A percentile compares a stretch with the other conserved stretches of the same genome.
These are phyloP conservation scores for Vicia faba DNA, from an alignment of 306 rosid genomes.

Conservation along the genomic window DNA sequence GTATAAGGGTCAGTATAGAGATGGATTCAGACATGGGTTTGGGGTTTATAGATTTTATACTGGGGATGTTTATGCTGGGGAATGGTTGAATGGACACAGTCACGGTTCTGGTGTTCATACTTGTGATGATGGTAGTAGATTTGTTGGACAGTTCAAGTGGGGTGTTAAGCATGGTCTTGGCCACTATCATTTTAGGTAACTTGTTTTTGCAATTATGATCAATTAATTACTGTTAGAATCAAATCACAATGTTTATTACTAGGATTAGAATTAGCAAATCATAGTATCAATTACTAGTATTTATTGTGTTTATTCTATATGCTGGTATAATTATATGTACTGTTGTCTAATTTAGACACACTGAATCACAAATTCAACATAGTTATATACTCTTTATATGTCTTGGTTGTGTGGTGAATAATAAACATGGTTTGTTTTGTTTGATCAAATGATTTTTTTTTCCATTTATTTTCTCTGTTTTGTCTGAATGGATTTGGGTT, in stretches of 20 bases:
- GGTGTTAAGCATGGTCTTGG: slow-evolving; percentile 92
- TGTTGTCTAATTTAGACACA: too few relatives aligned
- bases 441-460: neutral
- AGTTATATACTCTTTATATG: too few relatives aligned
- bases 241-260: too few relatives aligned
- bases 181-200: slow-evolving; percentile 84
- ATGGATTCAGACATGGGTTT: slow-evolving; percentile 75
- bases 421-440: neutral
- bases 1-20: slow-evolving; percentile 71
- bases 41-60: slow-evolving; percentile 81
- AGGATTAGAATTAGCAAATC: too few relatives aligned
- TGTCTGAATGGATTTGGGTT: neutral
- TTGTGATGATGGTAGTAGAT: slow-evolving; percentile 80
- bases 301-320: too few relatives aligned
- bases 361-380: too few relatives aligned
- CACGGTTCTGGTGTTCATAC: slow-evolving; percentile 86
- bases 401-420: neutral
- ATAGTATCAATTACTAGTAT: too few relatives aligned
- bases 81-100: slow-evolving; percentile 86
- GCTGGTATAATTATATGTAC: too few relatives aligned
- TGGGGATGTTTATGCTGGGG: slow-evolving; percentile 85
- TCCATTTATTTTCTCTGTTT: neutral
- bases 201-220: neutral
- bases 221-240: too few relatives aligned
- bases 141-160: slow-evolving; percentile 86